Evolutionary conservation across 192 early-diverging fungal genomes (phyloP), one percentile per base, ranked within the genome.

Genomic region (Thamnidium elegans): DNA sequence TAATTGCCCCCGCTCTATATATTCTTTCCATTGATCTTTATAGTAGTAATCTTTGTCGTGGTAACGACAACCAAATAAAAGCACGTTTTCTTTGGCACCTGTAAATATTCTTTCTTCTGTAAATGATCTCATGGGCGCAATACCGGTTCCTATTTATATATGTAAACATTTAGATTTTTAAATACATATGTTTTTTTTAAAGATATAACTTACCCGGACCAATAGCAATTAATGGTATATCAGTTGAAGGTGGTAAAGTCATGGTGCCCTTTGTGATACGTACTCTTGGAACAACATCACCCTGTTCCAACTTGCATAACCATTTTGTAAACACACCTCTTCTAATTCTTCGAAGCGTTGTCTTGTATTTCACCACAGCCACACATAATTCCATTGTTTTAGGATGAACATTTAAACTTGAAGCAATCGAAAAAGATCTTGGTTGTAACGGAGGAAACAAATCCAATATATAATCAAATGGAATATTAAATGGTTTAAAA

Each of bases 81-180:
- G 65, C 1, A 86, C 66, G 61, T 93, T 94, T 30, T 85, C 84
- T 72, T 67, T 67, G 7, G 84, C 75, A 26, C 74, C 78, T 34
- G 75, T 50, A 4, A 52, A 36, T 13, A 83, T 56, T 0, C 94
- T 80, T 9, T 81, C 71, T 46, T 87, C 74, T 14, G 94, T 60
- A 48, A 95, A 85, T 26, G 92, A 75, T 65, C 94, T 81, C 83
- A 99, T 94, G 0, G 96, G 91, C 8, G 97, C 95, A 20, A 99
- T 81, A 17, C 96, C 96, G 0, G 96, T 98, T 6, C 91, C 87
- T 81, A 43, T 36, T 21, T 14, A 50, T 36, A 17, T 21, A 7
- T 5, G 1, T 51, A 36, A 34, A 9, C 13, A 34, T 34, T 5
- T 3, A 19, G 15, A 1, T 21, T 58, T n/a, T 21, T 44, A 39